Evolutionary conservation across 768 basidiomycete genomes (phyloP).

Genomic region (Leucogyrophana mollusca): DNA sequence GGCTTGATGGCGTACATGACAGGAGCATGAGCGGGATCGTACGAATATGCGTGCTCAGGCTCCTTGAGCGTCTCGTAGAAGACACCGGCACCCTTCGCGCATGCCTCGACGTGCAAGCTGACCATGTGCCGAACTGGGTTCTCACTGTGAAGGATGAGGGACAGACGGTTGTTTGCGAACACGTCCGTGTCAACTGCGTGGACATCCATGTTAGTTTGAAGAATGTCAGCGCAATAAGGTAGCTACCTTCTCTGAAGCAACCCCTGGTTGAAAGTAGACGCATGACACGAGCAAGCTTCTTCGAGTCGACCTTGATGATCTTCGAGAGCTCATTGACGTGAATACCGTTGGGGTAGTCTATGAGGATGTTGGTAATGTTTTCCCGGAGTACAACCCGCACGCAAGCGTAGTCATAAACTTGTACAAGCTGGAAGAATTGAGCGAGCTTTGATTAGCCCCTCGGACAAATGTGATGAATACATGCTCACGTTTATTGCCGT

Average conservation of each 20-base stretch:
- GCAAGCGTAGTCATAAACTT: slow-evolving; percentile 27
- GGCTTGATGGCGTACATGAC: slow-evolving; percentile 18
- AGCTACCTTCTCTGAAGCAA: slow-evolving; percentile 30
- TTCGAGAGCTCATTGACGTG: slow-evolving; percentile 28
- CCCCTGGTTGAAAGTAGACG: slow-evolving; percentile 29
- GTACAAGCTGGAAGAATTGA: slow-evolving; percentile 16
- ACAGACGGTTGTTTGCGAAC: slow-evolving; percentile 35
- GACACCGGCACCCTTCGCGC: slow-evolving; percentile 15
- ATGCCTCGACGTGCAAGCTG: slow-evolving; percentile 15
- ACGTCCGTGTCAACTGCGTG: slow-evolving; percentile 25
- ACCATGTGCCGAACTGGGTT: slow-evolving; percentile 21
- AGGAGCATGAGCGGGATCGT: slow-evolving; percentile 18
- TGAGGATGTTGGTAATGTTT: slow-evolving; percentile 26
- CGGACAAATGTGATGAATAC: neutral
- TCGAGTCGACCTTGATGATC: slow-evolving; percentile 16
- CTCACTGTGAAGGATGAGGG: slow-evolving; percentile 22
- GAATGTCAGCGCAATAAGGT: neutral
- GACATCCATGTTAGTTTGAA: neutral
- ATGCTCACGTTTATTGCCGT: slow-evolving; percentile 29
- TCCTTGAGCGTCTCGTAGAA: slow-evolving; percentile 28
- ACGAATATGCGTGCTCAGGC: slow-evolving; percentile 13
- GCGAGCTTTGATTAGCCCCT: neutral
- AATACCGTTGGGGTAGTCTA: slow-evolving; percentile 26
- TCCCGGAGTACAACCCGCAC: slow-evolving; percentile 25
- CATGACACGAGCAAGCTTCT: slow-evolving; percentile 29